A percentile compares a stretch with the other conserved stretches of the same genome.
phyloP scores from a whole-genome alignment of 257 asterid species.

The Orobanche coerulescens region DNA sequence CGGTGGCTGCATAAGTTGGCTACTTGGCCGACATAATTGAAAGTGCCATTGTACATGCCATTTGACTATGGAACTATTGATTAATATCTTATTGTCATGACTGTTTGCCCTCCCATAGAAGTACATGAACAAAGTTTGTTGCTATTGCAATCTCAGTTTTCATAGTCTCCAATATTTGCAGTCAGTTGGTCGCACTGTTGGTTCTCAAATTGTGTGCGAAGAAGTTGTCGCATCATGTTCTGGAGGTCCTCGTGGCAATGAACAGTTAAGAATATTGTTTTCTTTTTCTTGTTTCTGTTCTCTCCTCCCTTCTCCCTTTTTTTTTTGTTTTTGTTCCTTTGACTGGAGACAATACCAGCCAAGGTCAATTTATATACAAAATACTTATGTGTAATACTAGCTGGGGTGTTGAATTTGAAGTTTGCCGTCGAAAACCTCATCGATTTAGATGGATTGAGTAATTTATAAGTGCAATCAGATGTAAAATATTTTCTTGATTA shows the following conservation, averaged over 20 bases:
- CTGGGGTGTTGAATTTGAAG: neutral
- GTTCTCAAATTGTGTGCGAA: slow-evolving; percentile 54
- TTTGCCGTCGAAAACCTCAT: too few species aligned
- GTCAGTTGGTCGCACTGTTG: slow-evolving; percentile 57
- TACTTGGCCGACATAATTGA: neutral
- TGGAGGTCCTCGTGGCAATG: slow-evolving; percentile 84
- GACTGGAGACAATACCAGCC: neutral
- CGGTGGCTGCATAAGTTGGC: neutral
- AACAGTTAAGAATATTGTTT: slow-evolving; percentile 51
- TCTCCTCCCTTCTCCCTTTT: neutral
- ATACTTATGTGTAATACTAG: neutral
- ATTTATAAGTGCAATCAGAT: too few species aligned
- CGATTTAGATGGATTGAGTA: too few species aligned
- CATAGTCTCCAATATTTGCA: slow-evolving; percentile 30
- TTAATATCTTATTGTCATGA: neutral
- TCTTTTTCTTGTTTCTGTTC: slow-evolving; percentile 10
- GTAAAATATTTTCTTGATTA: too few species aligned
- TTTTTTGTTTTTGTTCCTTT: neutral
- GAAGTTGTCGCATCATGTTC: slow-evolving; percentile 75
- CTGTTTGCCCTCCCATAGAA: neutral
- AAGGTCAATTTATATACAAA: neutral
- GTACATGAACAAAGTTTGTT: neutral
- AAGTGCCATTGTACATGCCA: neutral
- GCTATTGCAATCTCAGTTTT: slow-evolving; percentile 13
- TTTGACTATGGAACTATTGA: neutral